phyloP scores from a whole-genome alignment of 2,329 filamentous ascomycete species.

The Harringtonia aguacate region DNA sequence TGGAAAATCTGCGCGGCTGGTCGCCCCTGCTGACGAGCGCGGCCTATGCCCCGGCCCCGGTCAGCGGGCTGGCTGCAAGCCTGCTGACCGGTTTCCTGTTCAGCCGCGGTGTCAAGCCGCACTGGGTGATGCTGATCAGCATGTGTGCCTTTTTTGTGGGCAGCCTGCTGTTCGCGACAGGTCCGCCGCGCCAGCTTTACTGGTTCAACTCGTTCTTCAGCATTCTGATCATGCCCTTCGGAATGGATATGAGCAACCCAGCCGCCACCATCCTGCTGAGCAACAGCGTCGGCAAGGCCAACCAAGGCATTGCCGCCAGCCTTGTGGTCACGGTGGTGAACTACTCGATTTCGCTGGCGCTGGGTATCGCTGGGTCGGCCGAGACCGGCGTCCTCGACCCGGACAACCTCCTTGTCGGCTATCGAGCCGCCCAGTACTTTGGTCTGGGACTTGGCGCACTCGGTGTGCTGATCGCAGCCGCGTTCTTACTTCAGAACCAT shows the following conservation, averaged over 20 bases:
- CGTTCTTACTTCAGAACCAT: conserved; percentile 17
- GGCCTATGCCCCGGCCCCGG: conserved; percentile 31
- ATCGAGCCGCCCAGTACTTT: conserved; percentile 28
- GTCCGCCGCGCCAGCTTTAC: conserved; percentile 46
- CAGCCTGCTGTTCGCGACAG: conserved; percentile 30
- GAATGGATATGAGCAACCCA: conserved; percentile 59
- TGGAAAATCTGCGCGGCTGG: conserved; percentile 23
- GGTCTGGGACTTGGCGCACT: conserved; percentile 27
- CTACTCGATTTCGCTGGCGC: conserved; percentile 54
- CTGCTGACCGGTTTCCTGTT: conserved; percentile 31
- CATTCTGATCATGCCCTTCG: conserved; percentile 46
- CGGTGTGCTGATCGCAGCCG: conserved; percentile 21
- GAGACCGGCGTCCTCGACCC: conserved; percentile 29
- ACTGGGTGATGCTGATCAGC: conserved; percentile 32
- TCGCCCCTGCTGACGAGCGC: conserved; percentile 32
- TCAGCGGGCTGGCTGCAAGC: conserved; percentile 33
- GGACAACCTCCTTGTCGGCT: conserved; percentile 21
- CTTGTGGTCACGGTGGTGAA: conserved; percentile 57
- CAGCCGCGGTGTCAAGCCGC: conserved; percentile 23
- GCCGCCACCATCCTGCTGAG: conserved; percentile 50
- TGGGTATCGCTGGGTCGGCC: conserved; percentile 56
- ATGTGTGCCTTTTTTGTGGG: conserved; percentile 32
- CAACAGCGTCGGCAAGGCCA: conserved; percentile 33
- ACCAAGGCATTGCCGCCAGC: conserved; percentile 37
- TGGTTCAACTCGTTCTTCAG: conserved; percentile 54